Evolutionary conservation across 371 early-diverging fungal species (phyloP).

Genomic region (Mucor ambiguus): DNA sequence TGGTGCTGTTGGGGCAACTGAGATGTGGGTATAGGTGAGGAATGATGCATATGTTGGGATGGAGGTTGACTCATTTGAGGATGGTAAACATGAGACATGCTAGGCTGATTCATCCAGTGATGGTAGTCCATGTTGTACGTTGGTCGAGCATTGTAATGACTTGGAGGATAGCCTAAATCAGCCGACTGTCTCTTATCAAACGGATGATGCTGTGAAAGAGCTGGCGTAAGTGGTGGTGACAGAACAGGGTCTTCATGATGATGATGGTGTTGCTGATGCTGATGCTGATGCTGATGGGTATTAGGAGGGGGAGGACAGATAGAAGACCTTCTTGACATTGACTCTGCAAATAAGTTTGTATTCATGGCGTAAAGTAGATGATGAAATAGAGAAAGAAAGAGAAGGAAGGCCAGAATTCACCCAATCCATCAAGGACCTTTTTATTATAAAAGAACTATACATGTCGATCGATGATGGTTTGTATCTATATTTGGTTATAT

Average conservation of each 20-base stretch:
- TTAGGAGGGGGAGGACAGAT: slow-evolving; percentile 19
- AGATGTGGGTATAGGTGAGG: not conserved
- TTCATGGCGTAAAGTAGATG: slow-evolving; percentile 11
- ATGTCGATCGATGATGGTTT: slow-evolving; percentile 33
- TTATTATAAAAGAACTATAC: slow-evolving; percentile 16
- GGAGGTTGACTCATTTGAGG: slow-evolving; percentile 5
- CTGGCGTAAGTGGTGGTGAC: slow-evolving; percentile 49
- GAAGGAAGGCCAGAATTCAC: not conserved
- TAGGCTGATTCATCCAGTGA: slow-evolving; percentile 33
- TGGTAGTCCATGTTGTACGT: slow-evolving; percentile 25
- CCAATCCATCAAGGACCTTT: slow-evolving; percentile 16
- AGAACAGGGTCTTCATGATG: slow-evolving; percentile 38
- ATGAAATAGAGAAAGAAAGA: slow-evolving; percentile 9
- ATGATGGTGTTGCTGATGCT: not conserved
- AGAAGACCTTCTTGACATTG: slow-evolving; percentile 26
- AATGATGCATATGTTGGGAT: slow-evolving; percentile 16
- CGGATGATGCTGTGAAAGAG: slow-evolving; percentile 40
- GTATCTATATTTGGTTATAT: slow-evolving; percentile 49
- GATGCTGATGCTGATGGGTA: not conserved
- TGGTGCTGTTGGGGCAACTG: slow-evolving; percentile 11
- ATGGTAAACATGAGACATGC: slow-evolving; percentile 7
- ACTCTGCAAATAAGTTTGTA: slow-evolving; percentile 22
- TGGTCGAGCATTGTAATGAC: slow-evolving; percentile 13
- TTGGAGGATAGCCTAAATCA: slow-evolving; percentile 21
- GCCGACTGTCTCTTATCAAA: slow-evolving; percentile 40